These are phyloP conservation scores for Diaporthe humulicola DNA, from an alignment of 2,329 filamentous ascomycete genomes.

Conservation along the genomic window DNA sequence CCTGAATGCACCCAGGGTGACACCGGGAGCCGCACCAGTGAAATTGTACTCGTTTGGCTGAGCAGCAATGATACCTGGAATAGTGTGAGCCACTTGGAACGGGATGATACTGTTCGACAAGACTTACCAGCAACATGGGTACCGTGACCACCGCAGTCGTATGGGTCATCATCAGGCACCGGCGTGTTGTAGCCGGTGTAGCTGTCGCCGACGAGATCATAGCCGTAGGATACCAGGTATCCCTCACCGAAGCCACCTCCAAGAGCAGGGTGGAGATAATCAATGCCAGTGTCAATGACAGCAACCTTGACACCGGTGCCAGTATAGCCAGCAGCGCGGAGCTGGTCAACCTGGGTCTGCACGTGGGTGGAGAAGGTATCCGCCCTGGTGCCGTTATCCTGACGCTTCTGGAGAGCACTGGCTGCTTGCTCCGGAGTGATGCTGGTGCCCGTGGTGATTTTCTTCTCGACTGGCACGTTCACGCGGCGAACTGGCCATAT, in stretches of 20 bases:
- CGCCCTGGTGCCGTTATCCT: slow-evolving; percentile 7
- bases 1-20: slow-evolving; percentile 56
- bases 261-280: slow-evolving; percentile 56
- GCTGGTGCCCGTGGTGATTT: slow-evolving; percentile 13
- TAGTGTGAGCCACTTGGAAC: not conserved
- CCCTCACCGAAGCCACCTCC: slow-evolving; percentile 55
- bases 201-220: slow-evolving; percentile 31
- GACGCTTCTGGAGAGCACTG: slow-evolving; percentile 7
- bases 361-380: slow-evolving; percentile 45
- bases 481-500: slow-evolving; percentile 48
- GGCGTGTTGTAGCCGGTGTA: slow-evolving; percentile 23
- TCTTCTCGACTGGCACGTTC: slow-evolving; percentile 31
- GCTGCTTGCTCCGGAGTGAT: slow-evolving; percentile 10
- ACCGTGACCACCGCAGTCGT: slow-evolving; percentile 34
- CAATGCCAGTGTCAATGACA: slow-evolving; percentile 54
- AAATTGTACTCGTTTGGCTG: slow-evolving; percentile 54
- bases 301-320: slow-evolving; percentile 51
- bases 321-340: slow-evolving; percentile 50
- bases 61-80: slow-evolving; percentile 58
- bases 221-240: slow-evolving; percentile 33
- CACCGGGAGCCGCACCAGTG: slow-evolving; percentile 56
- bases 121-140: slow-evolving; percentile 37
- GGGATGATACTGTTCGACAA: too few relatives aligned
- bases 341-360: slow-evolving; percentile 47
- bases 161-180: slow-evolving; percentile 26